Evolutionary conservation across 768 basidiomycete genomes (phyloP).

Genomic region (Xerocomellus intermedius): DNA sequence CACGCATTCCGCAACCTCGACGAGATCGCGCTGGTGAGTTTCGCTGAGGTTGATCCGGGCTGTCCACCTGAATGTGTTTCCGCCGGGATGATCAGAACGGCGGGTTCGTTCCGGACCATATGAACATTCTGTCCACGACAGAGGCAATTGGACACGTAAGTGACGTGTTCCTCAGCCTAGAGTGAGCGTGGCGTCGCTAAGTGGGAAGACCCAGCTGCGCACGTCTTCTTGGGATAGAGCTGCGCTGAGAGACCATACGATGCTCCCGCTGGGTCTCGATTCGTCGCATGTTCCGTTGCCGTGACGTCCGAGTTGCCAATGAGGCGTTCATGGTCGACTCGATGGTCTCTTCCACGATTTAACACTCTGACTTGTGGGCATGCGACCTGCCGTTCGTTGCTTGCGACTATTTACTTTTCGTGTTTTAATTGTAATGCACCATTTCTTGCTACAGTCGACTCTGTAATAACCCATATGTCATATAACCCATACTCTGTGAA

Average conservation of each 20-base stretch:
- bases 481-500: too few relatives aligned
- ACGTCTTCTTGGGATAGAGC: constrained; percentile 50
- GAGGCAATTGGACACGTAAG: constrained; percentile 62
- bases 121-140: constrained; percentile 63
- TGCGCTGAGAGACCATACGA: constrained; percentile 45
- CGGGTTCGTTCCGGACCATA: constrained; percentile 63
- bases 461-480: too few relatives aligned
- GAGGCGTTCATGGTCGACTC: neutral
- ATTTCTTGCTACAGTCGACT: too few relatives aligned
- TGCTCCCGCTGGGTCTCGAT: constrained; percentile 59
- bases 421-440: neutral
- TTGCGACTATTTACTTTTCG: neutral
- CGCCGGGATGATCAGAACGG: constrained; percentile 41
- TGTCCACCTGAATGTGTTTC: neutral
- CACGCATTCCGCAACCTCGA: constrained; percentile 69
- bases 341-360: neutral
- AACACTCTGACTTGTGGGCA: neutral
- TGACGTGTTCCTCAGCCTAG: neutral
- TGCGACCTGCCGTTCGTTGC: neutral
- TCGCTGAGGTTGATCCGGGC: neutral
- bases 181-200: neutral
- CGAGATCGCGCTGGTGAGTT: constrained; percentile 55
- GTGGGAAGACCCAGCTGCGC: constrained; percentile 43
- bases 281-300: constrained; percentile 20
- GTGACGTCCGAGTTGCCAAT: constrained; percentile 4